These are phyloP conservation scores for Heritiera fomes DNA, from an alignment of 345 rosid genomes.

Conservation along the genomic window DNA sequence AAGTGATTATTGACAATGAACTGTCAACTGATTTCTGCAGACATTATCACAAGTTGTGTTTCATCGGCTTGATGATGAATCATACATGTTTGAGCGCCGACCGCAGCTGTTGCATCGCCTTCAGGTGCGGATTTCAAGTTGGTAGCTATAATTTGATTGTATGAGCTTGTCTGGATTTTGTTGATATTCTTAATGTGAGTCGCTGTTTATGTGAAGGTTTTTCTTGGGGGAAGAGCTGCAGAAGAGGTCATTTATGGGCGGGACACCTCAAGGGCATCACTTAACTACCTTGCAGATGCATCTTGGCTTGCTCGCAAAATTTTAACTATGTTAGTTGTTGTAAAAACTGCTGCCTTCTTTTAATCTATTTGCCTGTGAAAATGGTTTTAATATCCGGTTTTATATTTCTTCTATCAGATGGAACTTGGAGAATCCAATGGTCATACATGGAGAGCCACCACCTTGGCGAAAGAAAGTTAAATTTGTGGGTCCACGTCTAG, in stretches of 20 bases:
- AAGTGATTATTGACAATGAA: slow-evolving; percentile 10
- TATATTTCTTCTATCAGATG: slow-evolving; percentile 56
- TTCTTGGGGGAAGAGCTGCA: slow-evolving; percentile 95
- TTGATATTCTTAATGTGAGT: slow-evolving; percentile 1
- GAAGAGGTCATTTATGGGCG: slow-evolving; percentile 88
- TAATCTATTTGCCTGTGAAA: not conserved
- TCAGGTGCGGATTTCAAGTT: slow-evolving; percentile 54
- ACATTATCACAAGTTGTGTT: slow-evolving; percentile 83
- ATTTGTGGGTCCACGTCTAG: slow-evolving; percentile 86
- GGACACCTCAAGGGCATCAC: slow-evolving; percentile 86
- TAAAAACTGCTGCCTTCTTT: slow-evolving; percentile 6
- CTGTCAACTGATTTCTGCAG: slow-evolving; percentile 35
- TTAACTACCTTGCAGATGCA: slow-evolving; percentile 83
- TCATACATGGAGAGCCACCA: slow-evolving; percentile 89
- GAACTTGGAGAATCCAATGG: slow-evolving; percentile 93
- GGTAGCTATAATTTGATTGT: slow-evolving; percentile 15
- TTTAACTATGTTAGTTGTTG: slow-evolving; percentile 58
- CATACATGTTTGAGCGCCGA: slow-evolving; percentile 84
- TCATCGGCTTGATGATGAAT: slow-evolving; percentile 83
- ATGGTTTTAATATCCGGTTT: slow-evolving; percentile 14
- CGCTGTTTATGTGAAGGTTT: slow-evolving; percentile 43
- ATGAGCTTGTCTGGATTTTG: not conserved
- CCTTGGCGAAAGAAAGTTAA: slow-evolving; percentile 76
- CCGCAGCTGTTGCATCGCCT: slow-evolving; percentile 92
- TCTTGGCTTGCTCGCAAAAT: slow-evolving; percentile 98